Percentiles rank a stretch among this genome's conserved stretches.
Evolutionary conservation across 1,284 basidiomycete genomes (phyloP).

Genomic region (Microbotryum intermedium): DNA sequence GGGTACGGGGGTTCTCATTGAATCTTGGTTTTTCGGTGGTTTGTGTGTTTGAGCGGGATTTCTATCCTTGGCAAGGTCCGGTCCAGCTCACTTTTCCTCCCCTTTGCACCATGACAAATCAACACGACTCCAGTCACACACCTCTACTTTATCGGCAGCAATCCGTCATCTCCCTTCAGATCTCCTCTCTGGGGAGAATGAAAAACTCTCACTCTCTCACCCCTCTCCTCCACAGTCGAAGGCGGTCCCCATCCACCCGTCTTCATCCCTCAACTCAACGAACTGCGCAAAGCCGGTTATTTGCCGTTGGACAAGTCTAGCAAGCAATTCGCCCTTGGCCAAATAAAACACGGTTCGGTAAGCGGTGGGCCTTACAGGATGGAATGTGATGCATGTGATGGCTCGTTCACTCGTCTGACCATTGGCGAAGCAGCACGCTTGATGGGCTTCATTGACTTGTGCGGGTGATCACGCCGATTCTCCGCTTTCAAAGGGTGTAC

Average conservation of each 20-base stretch:
- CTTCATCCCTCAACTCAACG: conserved; percentile 18
- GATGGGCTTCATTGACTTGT: too few relatives aligned
- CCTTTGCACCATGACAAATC: background rate
- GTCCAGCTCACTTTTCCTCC: too few relatives aligned
- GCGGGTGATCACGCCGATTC: too few relatives aligned
- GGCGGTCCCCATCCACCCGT: conserved; percentile 29
- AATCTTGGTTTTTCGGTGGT: too few relatives aligned
- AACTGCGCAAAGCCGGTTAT: conserved; percentile 12
- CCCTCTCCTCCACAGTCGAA: conserved; percentile 7
- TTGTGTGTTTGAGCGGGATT: too few relatives aligned
- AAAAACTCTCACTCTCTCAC: background rate
- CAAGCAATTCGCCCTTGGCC: conserved; percentile 19
- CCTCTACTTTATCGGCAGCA: background rate
- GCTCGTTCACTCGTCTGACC: too few relatives aligned
- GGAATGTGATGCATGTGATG: too few relatives aligned
- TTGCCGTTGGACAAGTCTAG: conserved; percentile 30
- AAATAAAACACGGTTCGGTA: conserved; percentile 10
- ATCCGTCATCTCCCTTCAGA: background rate
- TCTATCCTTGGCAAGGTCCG: too few relatives aligned
- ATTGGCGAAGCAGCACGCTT: too few relatives aligned
- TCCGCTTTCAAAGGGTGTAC: too few relatives aligned
- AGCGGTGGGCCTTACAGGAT: too few relatives aligned
- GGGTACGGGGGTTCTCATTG: background rate
- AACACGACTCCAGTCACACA: conserved; percentile 8
- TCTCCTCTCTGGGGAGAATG: background rate